phyloP scores from a whole-genome alignment of 2,329 filamentous ascomycete species.

The Microdochium nivale region DNA sequence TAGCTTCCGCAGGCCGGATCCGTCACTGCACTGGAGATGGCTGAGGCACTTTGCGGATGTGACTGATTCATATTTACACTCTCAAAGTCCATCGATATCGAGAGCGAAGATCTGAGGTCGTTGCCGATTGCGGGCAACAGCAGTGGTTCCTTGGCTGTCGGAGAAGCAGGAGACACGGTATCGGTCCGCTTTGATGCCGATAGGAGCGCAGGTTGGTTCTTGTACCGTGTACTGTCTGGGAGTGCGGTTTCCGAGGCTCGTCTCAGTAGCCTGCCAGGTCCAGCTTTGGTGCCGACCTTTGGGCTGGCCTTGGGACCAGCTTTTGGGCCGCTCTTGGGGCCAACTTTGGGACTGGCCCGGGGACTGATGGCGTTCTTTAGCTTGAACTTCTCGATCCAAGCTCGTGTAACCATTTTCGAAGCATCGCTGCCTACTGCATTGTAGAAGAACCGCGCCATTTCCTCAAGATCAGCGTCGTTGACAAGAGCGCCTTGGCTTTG shows the following conservation, averaged over 20 bases:
- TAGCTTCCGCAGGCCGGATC: conserved; percentile 58
- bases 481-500: conserved; percentile 67
- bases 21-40: conserved; percentile 58
- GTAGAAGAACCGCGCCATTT: conserved; percentile 75
- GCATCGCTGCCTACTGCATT: conserved; percentile 66
- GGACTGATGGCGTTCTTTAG: conserved; percentile 61
- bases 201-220: conserved; percentile 41
- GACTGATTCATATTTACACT: conserved; percentile 45
- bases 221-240: conserved; percentile 53
- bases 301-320: too few species aligned
- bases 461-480: conserved; percentile 72
- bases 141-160: conserved; percentile 53
- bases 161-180: conserved; percentile 65
- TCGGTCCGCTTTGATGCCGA: conserved; percentile 54
- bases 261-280: conserved; percentile 36
- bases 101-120: conserved; percentile 38
- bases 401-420: conserved; percentile 20
- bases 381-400: conserved; percentile 93
- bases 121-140: conserved; percentile 47
- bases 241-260: conserved; percentile 63
- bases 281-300: too few species aligned
- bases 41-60: conserved; percentile 59
- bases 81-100: conserved; percentile 52
- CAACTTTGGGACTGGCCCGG: background rate
- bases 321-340: too few species aligned